phyloP scores from a whole-genome alignment of 2,329 filamentous ascomycete genomes.

The Ilyonectria robusta region DNA sequence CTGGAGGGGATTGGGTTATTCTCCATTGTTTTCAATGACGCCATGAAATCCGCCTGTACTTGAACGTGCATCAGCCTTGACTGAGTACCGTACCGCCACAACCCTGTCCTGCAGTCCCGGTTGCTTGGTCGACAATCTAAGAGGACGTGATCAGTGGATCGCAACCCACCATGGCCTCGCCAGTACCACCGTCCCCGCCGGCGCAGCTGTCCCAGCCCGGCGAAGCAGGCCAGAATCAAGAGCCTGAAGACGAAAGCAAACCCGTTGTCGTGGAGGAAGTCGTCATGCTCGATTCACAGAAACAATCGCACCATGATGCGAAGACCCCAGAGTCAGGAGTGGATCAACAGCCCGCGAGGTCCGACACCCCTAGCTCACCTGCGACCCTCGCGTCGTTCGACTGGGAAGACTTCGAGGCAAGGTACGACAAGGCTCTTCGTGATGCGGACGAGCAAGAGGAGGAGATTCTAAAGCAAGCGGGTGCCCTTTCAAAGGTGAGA shows the following conservation, averaged over 20 bases:
- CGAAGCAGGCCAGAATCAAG: conserved; percentile 36
- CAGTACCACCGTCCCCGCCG: conserved; percentile 26
- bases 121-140: conserved; percentile 26
- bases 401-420: conserved; percentile 82
- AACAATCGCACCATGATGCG: conserved; percentile 38
- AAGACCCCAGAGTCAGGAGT: conserved; percentile 58
- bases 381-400: conserved; percentile 73
- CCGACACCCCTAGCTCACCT: conserved; percentile 63
- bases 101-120: not conserved
- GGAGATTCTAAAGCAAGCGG: conserved; percentile 76
- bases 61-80: not conserved
- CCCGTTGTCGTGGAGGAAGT: conserved; percentile 31
- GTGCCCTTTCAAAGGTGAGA: conserved; percentile 74
- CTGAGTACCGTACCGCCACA: not conserved
- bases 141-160: conserved; percentile 14
- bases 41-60: not conserved
- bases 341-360: conserved; percentile 50
- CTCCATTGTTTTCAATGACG: too few species aligned
- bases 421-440: conserved; percentile 76
- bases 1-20: not conserved
- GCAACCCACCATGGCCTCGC: conserved; percentile 35
- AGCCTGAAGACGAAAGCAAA: conserved; percentile 30
- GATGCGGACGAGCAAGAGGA: conserved; percentile 75
- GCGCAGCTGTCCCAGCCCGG: conserved; percentile 34
- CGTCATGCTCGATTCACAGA: conserved; percentile 42